Evolutionary conservation across 2,329 filamentous ascomycete genomes (phyloP), one percentile per base, ranked within the genome.

Genomic region (Alternaria novae-zelandiae): DNA sequence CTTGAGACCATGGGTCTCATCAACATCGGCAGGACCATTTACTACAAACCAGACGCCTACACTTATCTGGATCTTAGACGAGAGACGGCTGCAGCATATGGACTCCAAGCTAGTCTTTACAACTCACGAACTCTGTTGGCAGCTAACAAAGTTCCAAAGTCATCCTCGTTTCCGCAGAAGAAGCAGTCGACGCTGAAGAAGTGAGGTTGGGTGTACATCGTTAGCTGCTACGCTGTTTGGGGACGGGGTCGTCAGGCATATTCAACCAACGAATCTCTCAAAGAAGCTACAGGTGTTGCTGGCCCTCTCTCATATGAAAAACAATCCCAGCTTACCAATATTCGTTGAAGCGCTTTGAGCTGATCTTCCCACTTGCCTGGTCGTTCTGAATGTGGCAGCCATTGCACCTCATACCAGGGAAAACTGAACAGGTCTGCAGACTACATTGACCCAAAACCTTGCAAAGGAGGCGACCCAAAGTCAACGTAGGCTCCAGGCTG

Each of bases 11-110:
- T 94, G 61, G 88, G 86, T 8, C 80, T 96, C 41, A 83, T 90
- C 15, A 70, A 74, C 7, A 64, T 68, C 23, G 54, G 82, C 5
- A 82, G 81, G 49, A 81, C 83, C 1, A 89, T 96, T 54, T 95
- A 92, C 77, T 97, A 96, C 82, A 96, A 96, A 74, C 87, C 86
- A 70, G 90, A 91, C 86, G 76, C 83, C 78, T 87, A 82, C 63
- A 84, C 82, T 0, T 74, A 82, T 44, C 74, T 84, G 15, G 73
- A 78, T n/a, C 77, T 84, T 17, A 77, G 78, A 44, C 76, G 77
- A 5, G 66, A 73, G 7, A 84, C 82, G 45, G 65, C 73, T 9
- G 59, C 65, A 9, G 59, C 70, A n/a, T 83, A 81, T 63, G 80
- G 79, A 8, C 67, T 84, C 7, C 72, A 75, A 60, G 82, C 82